Conservation (phyloP, 106 monocot genomes). For the Iris macrosiphon region DNA sequence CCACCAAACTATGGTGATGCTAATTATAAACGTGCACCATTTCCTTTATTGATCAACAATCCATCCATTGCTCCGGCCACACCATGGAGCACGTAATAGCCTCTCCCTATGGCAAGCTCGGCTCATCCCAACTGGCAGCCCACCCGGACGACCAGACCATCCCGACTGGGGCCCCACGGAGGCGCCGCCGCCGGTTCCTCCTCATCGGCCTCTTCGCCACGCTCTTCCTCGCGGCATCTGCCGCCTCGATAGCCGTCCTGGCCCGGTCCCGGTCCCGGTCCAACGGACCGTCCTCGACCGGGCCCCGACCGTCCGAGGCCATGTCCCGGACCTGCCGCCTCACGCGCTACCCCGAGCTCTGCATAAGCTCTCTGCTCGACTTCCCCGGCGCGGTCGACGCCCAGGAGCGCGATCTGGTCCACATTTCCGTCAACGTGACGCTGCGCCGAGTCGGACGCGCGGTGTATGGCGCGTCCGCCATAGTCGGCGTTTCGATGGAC, state of each 20-base stretch:
- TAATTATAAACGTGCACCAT: no score
- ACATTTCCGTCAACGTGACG: constrained; percentile 80
- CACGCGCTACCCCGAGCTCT: constrained; percentile 51
- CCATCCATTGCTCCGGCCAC: no score
- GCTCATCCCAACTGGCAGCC: no score
- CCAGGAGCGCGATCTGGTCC: constrained; percentile 51
- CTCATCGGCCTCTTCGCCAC: constrained; percentile 9
- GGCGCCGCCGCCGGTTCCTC: constrained; percentile 4
- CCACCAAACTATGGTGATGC: no score
- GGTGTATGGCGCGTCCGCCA: constrained; percentile 47
- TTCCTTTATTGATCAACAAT: no score
- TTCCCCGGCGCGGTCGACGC: constrained; percentile 55
- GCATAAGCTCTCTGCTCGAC: constrained; percentile 49
- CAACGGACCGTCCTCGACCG: background rate
- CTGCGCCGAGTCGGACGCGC: constrained; percentile 45
- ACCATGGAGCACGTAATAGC: no score
- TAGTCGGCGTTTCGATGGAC: constrained; percentile 43
- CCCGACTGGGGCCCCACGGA: background rate
- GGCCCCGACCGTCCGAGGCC: constrained; percentile 28
- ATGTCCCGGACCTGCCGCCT: constrained; percentile 43
- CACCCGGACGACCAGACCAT: background rate
- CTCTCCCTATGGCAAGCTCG: constrained; percentile 35
- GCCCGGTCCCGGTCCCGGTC: constrained; percentile 1
- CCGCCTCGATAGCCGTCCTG: constrained; percentile 14
- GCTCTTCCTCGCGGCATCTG: constrained; percentile 26